Base-by-base conservation (phyloP, 106 monocot genomes). In the Vanilla planifolia region DNA sequence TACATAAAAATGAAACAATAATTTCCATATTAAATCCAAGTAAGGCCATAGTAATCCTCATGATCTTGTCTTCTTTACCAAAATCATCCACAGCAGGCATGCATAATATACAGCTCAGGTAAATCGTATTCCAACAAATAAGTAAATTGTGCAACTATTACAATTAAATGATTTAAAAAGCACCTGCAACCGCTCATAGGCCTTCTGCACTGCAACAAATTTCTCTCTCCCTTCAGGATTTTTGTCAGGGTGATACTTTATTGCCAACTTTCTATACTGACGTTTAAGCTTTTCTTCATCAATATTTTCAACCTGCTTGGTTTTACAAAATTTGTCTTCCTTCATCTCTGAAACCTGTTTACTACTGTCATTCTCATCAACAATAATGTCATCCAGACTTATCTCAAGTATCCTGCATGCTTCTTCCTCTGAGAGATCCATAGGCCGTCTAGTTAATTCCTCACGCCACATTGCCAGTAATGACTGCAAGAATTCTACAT, bases 231-330 rank as follows among this genome's bases (percentile, higher is more conserved):
- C 98, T 73, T 98, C 92, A 62, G 98, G 98, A 75, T 98, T 98
- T 71, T 98, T 98, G 55, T 98, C 98, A 55, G 98, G 98, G 77
- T 98, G 98, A 63, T 92, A 98, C 67, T 63, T 75, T 64, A 98
- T 98, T 34, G 98, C 98, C 75, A 98, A 68, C 53, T 92, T 98
- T 24, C 84, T 73, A 51, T 98, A 98, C 45, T 98, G 98, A 21
- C 98, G 78, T 58, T 98, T 98, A 50, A 98, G 92, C 73, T 92
- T 98, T 74, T 98, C 98, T 65, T 98, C 98, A 63, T 98, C 98
- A 59, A 98, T 88, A 65, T 82, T 85, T 35, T 70, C 68, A 63
- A 69, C 61, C 66, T 70, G 50, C 59, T 74, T 86, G 42, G 65
- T 59, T 28, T 57, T 56, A 28, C 55, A 66, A 75, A 17, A 55